Base-by-base conservation (phyloP, 192 early-diverging fungal species). In the Mortierella hygrophila region DNA sequence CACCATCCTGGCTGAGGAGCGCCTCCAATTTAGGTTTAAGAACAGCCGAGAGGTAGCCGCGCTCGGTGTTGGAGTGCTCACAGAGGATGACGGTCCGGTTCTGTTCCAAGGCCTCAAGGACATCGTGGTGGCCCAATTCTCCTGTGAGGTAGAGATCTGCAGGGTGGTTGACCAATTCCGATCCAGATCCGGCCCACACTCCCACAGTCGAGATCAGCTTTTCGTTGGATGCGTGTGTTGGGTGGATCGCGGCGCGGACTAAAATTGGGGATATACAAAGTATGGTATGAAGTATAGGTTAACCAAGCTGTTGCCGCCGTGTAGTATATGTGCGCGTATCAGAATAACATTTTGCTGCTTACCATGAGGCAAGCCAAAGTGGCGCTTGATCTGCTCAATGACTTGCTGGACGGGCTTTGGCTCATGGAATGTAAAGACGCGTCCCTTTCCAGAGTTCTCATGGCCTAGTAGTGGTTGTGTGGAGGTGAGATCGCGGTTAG, bases 111-210 rank as follows among this genome's bases (percentile, higher is more conserved):
- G 96, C 95, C 37, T 93, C 96, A n/a, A 99, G 91, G 7, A 97
- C 94, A 57, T 97, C 97, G 71, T 99, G 98, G 81, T 99, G 98
- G 20, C 94, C 94, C 94, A 99, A 97, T 91, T 99, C 98, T 20
- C 97, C 98, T 11, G 98, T 97, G 44, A 97, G 92, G 79, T 93
- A 97, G 38, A 99, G 79, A 85, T 98, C 97, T 5, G 96, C 94
- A 21, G 85, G 82, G 35, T 82, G 78, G 65, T 70, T 79, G 76
- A 82, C 52, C 52, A 88, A 79, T 37, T 80, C 79, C 54, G 55
- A 85, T 70, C 94, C 95, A 4, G 97, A 97, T 18, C 98, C 98
- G 11, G 97, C 97, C 91, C 98, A 99, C 54, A 98, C 96, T 13
- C 95, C 98, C 42, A 98, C 91, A 6, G 93, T 94, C 52, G 86